Evolutionary conservation across 1,284 basidiomycete species (phyloP), one percentile per base, ranked within the genome.

Genomic region (Sanghuangporus weigelae): DNA sequence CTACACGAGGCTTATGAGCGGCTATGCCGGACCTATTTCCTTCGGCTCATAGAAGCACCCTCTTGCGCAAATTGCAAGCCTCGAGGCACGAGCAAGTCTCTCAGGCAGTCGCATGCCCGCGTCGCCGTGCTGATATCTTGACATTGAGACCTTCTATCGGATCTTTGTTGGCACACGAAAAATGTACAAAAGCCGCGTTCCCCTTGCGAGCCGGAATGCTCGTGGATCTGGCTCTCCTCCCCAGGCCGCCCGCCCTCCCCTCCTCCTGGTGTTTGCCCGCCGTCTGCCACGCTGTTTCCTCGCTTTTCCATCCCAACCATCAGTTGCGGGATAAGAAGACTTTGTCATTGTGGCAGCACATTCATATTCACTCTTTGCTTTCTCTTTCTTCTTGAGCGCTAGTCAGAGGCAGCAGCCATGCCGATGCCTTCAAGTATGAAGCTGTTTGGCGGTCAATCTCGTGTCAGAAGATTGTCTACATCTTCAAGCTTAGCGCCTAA

Each of bases 401-500:
- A 19, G 44, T 54, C 40, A 35, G 50, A 35, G 21, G 16, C 26
- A 14, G n/a, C 39, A 36, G 19, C 51, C 11, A 54, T 57, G 51
- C 14, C 57, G 48, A 46, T 46, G 44, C 31, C 57, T 54, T 21
- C 62, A n/a, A 59, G 44, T 50, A 35, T 63, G 19, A 59, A 57
- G 21, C 39, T 59, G 11, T 63, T 63, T 50, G 39, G 44, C 21
- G 31, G 57, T 19, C 44, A 44, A 38, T 42, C 49, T 14, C 60
- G 60, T 31, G 60, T 46, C 4, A 42, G 57, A 38, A 53, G 62
- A 36, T 21, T 63, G 16, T 59, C 57, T 12, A 58, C 63, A 12
- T 65, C 63, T 44, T 62, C 55, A 14, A 65, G 63, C 56, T 36
- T 62, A 23, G 55, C 42, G 26, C 59, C 59, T 14, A 61, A 62